Evolutionary conservation across 2,329 filamentous ascomycete genomes (phyloP).

Genomic region (Seiridium unicorne): DNA sequence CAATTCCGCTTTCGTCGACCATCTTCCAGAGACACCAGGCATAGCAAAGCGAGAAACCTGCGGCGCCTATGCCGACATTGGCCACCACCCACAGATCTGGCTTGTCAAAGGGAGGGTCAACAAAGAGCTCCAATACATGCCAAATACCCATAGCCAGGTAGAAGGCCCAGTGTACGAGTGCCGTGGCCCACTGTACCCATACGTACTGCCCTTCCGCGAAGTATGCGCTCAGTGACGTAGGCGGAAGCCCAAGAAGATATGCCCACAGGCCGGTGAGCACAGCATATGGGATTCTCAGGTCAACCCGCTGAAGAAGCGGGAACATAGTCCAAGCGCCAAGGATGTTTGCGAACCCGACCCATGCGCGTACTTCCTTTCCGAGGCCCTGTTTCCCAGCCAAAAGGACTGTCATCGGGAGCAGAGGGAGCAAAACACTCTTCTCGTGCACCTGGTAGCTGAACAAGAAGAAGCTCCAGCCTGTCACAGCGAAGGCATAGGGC

Average conservation of each 20-base stretch:
- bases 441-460: constrained; percentile 99
- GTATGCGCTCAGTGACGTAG: constrained; percentile 69
- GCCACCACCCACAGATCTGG: constrained; percentile 93
- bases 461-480: constrained; percentile 95
- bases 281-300: constrained; percentile 78
- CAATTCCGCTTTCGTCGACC: constrained; percentile 55
- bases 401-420: constrained; percentile 90
- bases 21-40: constrained; percentile 83
- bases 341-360: constrained; percentile 95
- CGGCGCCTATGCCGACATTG: constrained; percentile 83
- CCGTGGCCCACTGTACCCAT: constrained; percentile 57
- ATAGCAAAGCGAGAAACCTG: constrained; percentile 84
- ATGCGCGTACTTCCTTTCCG: constrained; percentile 72
- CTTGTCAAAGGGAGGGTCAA: constrained; percentile 69
- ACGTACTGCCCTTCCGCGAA: constrained; percentile 47
- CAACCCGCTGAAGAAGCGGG: constrained; percentile 82
- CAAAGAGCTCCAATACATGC: constrained; percentile 73
- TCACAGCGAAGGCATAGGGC: constrained; percentile 76
- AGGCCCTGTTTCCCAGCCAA: constrained; percentile 78
- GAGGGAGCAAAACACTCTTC: constrained; percentile 89
- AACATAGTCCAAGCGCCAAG: constrained; percentile 92
- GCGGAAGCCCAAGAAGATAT: constrained; percentile 84
- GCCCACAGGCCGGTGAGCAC: constrained; percentile 87
- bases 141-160: constrained; percentile 77
- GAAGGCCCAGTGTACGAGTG: constrained; percentile 69